Base-by-base conservation (phyloP, 164 flowering plant species). In the Vitis riparia region DNA sequence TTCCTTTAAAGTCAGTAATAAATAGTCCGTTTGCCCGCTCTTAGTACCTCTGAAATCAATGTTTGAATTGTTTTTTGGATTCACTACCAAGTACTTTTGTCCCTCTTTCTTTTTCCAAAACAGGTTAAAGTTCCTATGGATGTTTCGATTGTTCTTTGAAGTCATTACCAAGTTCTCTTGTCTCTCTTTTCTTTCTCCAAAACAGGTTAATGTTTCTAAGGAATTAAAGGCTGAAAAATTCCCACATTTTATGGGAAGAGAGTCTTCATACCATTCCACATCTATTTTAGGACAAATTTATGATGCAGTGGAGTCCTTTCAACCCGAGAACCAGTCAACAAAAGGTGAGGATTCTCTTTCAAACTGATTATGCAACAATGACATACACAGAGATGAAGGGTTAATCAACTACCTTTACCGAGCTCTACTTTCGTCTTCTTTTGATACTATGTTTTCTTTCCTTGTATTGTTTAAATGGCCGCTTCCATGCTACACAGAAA, bases 221-320 rank as follows among this genome's bases (percentile, higher is more conserved):
- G 64, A 76, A 1, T 69, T 91, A 73, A 80, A 51, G 68, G 81
- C 87, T 17, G 79, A 75, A n/a, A 65, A 55, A 60, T 89, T 68
- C 61, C 99, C 99, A 1, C 95, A 92, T 75, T 85, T 70, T 68
- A 76, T 92, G 94, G 88, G 58, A 66, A 82, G 73, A 72, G 49
- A 8, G 0, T 70, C 72, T 19, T 51, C 68, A 12, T 83, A 68
- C 58, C 59, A 10, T 14, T 94, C 99, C 13, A 74, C 63, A 1
- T 94, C 99, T 17, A 68, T 94, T 63, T 62, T 94, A 67, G 99
- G 99, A 51, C 8, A 30, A 73, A 89, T 94, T 44, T 90, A 78
- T 69, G 92, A 94, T 63, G 49, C 15, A 60, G 90, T 82, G 17
- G 65, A 62, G 9, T 58, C 71, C 13, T 80, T 68, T 71, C 62